phyloP scores from a whole-genome alignment of 306 rosid genomes.

The Morella rubra region DNA sequence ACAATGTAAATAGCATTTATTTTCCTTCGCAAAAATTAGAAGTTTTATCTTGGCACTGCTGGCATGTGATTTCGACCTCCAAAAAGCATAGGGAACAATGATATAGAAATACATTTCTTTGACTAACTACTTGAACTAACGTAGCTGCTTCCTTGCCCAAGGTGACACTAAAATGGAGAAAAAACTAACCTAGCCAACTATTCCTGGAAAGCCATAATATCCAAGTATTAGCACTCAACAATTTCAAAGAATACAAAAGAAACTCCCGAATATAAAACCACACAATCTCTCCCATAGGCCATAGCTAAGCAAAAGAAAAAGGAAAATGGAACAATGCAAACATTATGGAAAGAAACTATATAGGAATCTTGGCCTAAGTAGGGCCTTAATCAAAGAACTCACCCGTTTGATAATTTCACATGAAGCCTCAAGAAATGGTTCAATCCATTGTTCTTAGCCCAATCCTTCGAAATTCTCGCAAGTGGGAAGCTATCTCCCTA shows the following conservation, averaged over 20 bases:
- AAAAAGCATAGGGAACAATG: not conserved
- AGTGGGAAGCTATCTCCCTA: constrained; percentile 67
- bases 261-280: not conserved
- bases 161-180: not conserved
- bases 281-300: not conserved
- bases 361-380: constrained; percentile 2
- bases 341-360: not conserved
- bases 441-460: constrained; percentile 44
- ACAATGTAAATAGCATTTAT: too few relatives aligned
- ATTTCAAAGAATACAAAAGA: not conserved
- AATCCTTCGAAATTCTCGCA: constrained; percentile 59
- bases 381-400: constrained; percentile 26
- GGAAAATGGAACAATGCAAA: constrained; percentile 1
- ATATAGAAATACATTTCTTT: not conserved
- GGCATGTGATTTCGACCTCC: not conserved
- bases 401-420: constrained; percentile 37
- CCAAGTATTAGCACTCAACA: not conserved
- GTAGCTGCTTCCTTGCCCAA: not conserved
- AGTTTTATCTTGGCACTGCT: not conserved
- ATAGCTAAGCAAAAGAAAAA: not conserved
- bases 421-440: constrained; percentile 37
- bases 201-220: not conserved
- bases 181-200: not conserved
- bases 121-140: not conserved
- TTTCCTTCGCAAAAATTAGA: too few relatives aligned